phyloP scores from a whole-genome alignment of 768 basidiomycete genomes.

The Tulasnella sp. region DNA sequence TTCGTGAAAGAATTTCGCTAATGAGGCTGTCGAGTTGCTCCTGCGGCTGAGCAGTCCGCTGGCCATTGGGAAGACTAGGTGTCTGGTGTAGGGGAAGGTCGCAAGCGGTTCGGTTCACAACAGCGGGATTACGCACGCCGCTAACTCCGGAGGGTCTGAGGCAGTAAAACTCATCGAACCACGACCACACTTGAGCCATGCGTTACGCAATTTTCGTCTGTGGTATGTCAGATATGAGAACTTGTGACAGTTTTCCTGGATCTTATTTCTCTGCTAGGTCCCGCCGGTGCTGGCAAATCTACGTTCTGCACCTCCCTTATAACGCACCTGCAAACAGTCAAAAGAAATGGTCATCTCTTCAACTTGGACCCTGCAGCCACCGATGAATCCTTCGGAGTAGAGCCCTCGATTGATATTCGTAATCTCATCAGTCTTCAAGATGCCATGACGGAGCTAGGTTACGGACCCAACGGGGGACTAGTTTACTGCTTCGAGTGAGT shows the following conservation, averaged over 20 bases:
- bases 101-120: background rate
- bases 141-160: background rate
- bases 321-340: conserved; percentile 75
- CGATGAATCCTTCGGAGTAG: conserved; percentile 77
- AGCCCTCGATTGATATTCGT: conserved; percentile 86
- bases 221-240: background rate
- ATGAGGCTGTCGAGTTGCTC: conserved; percentile 69
- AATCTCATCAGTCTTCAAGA: conserved; percentile 88
- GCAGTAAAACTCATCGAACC: background rate
- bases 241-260: background rate
- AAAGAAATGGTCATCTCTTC: conserved; percentile 80
- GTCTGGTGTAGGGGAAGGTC: background rate
- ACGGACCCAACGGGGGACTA: conserved; percentile 94
- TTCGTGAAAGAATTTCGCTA: conserved; percentile 13
- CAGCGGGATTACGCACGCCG: background rate
- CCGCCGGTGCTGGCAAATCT: conserved; percentile 95
- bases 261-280: conserved; percentile 45
- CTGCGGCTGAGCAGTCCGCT: conserved; percentile 55
- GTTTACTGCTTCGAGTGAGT: conserved; percentile 99
- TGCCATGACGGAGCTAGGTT: conserved; percentile 89
- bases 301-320: conserved; percentile 84
- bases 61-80: background rate
- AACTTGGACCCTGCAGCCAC: conserved; percentile 95
- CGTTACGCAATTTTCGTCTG: conserved; percentile 73
- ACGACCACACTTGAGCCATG: conserved; percentile 26